A percentile compares a stretch with the other conserved stretches of the same genome.
Conservation (phyloP, 164 flowering plant species). For the Nymphaea colorata region DNA sequence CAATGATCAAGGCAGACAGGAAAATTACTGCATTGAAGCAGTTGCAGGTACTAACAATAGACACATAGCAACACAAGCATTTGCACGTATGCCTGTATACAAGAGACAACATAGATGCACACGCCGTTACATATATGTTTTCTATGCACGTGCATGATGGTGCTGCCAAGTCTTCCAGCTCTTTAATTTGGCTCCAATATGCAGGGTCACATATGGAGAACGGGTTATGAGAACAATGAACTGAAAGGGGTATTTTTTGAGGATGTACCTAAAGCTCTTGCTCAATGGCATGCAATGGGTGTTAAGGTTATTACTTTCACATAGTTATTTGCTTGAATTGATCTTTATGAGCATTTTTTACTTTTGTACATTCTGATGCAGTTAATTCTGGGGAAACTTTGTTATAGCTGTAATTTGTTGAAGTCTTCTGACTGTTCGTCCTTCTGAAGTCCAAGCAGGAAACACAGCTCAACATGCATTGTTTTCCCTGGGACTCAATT, state of each 20-base stretch:
- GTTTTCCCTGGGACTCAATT: too few species aligned
- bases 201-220: slow-evolving; percentile 97
- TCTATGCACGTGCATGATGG: background rate
- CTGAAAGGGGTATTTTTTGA: slow-evolving; percentile 68
- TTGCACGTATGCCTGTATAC: too few species aligned
- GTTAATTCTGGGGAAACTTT: too few species aligned
- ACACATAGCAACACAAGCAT: too few species aligned
- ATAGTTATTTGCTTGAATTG: background rate
- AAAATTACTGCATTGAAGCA: slow-evolving; percentile 85
- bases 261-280: slow-evolving; percentile 86
- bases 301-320: slow-evolving; percentile 41
- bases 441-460: too few species aligned
- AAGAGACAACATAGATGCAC: background rate
- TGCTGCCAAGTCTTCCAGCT: background rate
- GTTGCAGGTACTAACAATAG: slow-evolving; percentile 44
- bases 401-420: too few species aligned
- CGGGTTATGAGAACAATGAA: slow-evolving; percentile 74
- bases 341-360: background rate
- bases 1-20: slow-evolving; percentile 93
- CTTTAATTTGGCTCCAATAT: background rate
- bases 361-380: background rate
- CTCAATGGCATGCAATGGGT: slow-evolving; percentile 69
- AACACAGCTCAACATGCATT: too few species aligned
- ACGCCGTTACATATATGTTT: background rate
- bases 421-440: too few species aligned